Percentiles rank a stretch among this genome's conserved stretches.
phyloP scores from a whole-genome alignment of 345 rosid genomes.

The Cardamine chenopodiifolia region DNA sequence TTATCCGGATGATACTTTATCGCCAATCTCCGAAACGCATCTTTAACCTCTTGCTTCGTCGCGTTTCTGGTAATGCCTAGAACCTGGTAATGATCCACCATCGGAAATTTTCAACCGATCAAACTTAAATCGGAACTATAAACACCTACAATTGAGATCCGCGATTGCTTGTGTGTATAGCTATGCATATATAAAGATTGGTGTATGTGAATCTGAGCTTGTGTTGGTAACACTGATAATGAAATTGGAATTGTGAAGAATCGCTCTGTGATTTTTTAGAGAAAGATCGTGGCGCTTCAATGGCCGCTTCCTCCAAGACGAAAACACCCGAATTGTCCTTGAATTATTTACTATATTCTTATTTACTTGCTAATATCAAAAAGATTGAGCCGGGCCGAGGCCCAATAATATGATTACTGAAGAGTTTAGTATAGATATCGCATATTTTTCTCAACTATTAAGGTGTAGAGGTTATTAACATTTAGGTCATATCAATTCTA shows the following conservation, averaged over 20 bases:
- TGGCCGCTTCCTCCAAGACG: constrained; percentile 35
- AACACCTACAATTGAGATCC: constrained; percentile 8
- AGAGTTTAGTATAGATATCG: background rate
- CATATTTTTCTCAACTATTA: too few species aligned
- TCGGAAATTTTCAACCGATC: constrained; percentile 16
- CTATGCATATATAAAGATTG: background rate
- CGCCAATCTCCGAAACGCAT: constrained; percentile 76
- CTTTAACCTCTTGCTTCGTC: constrained; percentile 73
- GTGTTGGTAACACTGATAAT: background rate
- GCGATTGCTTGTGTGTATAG: background rate
- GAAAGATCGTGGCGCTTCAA: constrained; percentile 42
- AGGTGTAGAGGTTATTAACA: too few species aligned
- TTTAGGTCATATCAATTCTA: too few species aligned
- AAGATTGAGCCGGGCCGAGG: background rate
- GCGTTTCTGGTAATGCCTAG: constrained; percentile 67
- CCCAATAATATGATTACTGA: background rate
- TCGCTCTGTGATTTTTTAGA: background rate
- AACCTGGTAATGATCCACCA: constrained; percentile 78
- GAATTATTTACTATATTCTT: background rate
- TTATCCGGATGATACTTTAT: constrained; percentile 79
- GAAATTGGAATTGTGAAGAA: background rate
- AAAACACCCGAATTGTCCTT: background rate
- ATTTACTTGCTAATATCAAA: background rate
- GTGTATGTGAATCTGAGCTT: background rate
- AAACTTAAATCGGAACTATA: constrained; percentile 14